A percentile compares a stretch with the other conserved stretches of the same genome.
Evolutionary conservation across 1,139 yeast species (phyloP).

Genomic region (Meyerozyma athensensis): DNA sequence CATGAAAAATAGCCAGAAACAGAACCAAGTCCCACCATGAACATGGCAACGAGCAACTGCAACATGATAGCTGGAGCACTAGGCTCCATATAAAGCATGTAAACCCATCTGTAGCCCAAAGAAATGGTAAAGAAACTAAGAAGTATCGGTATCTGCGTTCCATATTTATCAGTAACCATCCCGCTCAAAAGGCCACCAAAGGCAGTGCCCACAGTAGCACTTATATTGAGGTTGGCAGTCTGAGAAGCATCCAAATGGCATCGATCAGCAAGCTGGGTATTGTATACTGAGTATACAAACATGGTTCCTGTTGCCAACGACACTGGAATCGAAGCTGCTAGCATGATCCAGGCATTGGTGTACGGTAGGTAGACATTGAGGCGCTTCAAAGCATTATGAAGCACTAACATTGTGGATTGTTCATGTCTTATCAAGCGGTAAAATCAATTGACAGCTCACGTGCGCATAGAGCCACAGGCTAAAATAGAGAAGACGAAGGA

Average conservation of each 20-base stretch:
- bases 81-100: constrained; percentile 17
- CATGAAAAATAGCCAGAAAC: constrained; percentile 32
- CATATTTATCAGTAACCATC: constrained; percentile 27
- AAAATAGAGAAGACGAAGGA: no score
- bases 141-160: constrained; percentile 31
- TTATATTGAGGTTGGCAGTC: constrained; percentile 27
- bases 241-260: constrained; percentile 26
- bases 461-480: no score
- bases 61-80: constrained; percentile 11
- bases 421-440: no score
- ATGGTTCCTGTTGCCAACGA: constrained; percentile 31
- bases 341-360: constrained; percentile 2
- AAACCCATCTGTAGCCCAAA: constrained; percentile 26
- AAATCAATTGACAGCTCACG: no score
- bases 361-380: constrained; percentile 2
- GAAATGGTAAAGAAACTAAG: constrained; percentile 21
- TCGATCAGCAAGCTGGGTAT: constrained; percentile 27
- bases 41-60: constrained; percentile 24
- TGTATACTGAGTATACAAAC: constrained; percentile 31
- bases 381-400: constrained; percentile 1
- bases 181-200: constrained; percentile 31
- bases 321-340: constrained; percentile 23
- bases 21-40: constrained; percentile 30
- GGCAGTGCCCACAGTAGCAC: constrained; percentile 30
- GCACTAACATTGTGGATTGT: not conserved